These are phyloP conservation scores for Aspergillus terreus DNA, from an alignment of 2,329 filamentous ascomycete genomes.

Conservation along the genomic window DNA sequence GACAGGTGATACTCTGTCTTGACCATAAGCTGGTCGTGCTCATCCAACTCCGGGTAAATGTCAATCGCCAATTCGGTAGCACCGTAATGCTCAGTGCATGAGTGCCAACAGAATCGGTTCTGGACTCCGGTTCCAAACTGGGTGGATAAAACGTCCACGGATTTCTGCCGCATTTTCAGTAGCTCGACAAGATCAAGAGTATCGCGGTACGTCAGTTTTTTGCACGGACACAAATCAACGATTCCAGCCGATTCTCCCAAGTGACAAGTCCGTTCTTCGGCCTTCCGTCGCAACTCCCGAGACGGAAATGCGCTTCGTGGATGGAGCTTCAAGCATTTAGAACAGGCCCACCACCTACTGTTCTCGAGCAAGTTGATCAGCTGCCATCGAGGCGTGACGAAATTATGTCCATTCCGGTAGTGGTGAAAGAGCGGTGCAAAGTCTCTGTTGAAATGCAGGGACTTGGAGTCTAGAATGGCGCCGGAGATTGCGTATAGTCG, in stretches of 20 bases:
- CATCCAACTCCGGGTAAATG: slow-evolving; percentile 32
- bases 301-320: slow-evolving; percentile 30
- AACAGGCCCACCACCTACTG: slow-evolving; percentile 32
- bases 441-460: slow-evolving; percentile 34
- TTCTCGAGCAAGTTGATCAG: slow-evolving; percentile 35
- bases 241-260: slow-evolving; percentile 33
- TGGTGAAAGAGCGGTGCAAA: slow-evolving; percentile 40
- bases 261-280: slow-evolving; percentile 31
- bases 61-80: slow-evolving; percentile 32
- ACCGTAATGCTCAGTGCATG: slow-evolving; percentile 33
- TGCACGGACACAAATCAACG: slow-evolving; percentile 39
- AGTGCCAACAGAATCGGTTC: slow-evolving; percentile 37
- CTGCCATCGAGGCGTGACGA: slow-evolving; percentile 34
- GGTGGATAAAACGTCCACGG: slow-evolving; percentile 21
- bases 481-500: slow-evolving; percentile 33
- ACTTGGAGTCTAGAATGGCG: slow-evolving; percentile 27
- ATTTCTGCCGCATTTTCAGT: slow-evolving; percentile 26
- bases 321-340: slow-evolving; percentile 38
- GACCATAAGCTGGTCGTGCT: slow-evolving; percentile 27
- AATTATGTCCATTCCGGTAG: slow-evolving; percentile 35
- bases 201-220: slow-evolving; percentile 37
- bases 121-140: slow-evolving; percentile 27
- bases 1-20: slow-evolving; percentile 38
- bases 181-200: slow-evolving; percentile 34
- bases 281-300: slow-evolving; percentile 30